A percentile compares a stretch with the other conserved stretches of the same genome.
phyloP scores from a whole-genome alignment of 768 basidiomycete species.

The Pleurotus sapidus region DNA sequence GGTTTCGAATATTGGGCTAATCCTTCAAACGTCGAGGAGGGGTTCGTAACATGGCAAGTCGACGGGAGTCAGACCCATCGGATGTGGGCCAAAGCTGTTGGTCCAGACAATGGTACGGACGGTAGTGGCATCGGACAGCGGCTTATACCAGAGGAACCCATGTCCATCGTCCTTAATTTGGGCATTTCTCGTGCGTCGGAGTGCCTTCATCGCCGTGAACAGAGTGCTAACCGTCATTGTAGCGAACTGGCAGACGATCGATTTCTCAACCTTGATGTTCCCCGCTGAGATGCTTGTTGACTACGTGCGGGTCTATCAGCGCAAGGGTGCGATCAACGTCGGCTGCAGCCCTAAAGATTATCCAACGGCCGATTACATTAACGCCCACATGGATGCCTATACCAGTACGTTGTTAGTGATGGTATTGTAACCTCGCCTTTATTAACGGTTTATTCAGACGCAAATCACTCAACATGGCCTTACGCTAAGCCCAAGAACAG shows the following conservation, averaged over 20 bases:
- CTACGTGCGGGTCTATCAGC: slow-evolving; percentile 82
- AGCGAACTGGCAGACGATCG: slow-evolving; percentile 67
- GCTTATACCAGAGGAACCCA: slow-evolving; percentile 55
- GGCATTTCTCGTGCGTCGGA: slow-evolving; percentile 51
- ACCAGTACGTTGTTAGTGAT: slow-evolving; percentile 38
- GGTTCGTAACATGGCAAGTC: slow-evolving; percentile 76
- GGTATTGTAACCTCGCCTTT: background rate
- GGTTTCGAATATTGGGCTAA: slow-evolving; percentile 79
- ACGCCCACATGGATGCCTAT: slow-evolving; percentile 54
- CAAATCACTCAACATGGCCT: slow-evolving; percentile 40
- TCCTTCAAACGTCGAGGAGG: slow-evolving; percentile 47
- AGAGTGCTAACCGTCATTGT: slow-evolving; percentile 9
- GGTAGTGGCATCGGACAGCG: slow-evolving; percentile 58
- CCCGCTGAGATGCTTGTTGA: slow-evolving; percentile 71
- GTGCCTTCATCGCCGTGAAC: background rate
- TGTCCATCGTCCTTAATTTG: slow-evolving; percentile 59
- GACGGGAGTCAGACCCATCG: slow-evolving; percentile 48
- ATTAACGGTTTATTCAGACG: slow-evolving; percentile 24
- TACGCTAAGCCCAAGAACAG: slow-evolving; percentile 39
- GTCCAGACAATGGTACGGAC: slow-evolving; percentile 29
- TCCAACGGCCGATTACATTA: slow-evolving; percentile 67
- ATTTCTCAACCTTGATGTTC: slow-evolving; percentile 57
- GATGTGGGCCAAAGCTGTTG: slow-evolving; percentile 53
- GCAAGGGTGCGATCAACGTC: slow-evolving; percentile 50
- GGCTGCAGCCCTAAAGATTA: slow-evolving; percentile 65